Evolutionary conservation across 2,329 filamentous ascomycete genomes (phyloP).

Genomic region (Cladosporium sp.): DNA sequence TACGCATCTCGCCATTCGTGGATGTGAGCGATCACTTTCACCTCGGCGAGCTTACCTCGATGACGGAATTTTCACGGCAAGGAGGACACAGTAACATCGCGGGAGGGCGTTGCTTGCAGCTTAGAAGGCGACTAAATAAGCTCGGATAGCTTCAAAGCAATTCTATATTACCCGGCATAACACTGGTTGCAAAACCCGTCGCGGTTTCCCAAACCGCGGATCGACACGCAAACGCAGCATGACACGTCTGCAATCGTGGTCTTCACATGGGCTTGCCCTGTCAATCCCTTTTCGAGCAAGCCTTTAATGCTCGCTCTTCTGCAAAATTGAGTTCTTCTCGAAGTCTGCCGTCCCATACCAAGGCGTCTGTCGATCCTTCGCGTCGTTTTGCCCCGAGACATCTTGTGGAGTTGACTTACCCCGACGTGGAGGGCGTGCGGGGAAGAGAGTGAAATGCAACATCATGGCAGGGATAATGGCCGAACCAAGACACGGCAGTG

Average conservation of each 20-base stretch:
- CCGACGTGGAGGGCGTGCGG: constrained; percentile 3
- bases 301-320: neutral
- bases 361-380: constrained; percentile 9
- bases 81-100: neutral
- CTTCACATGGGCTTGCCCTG: neutral
- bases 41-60: neutral
- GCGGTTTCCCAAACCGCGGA: neutral
- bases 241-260: neutral
- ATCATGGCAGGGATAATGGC: constrained; percentile 8
- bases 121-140: neutral
- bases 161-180: constrained; percentile 6
- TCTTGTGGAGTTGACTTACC: constrained; percentile 1
- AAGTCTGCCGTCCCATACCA: constrained; percentile 1
- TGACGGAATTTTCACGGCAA: neutral
- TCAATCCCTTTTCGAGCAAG: no score
- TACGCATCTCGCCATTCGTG: no score
- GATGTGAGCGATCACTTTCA: neutral
- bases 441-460: constrained; percentile 10
- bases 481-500: constrained; percentile 3
- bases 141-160: constrained; percentile 5
- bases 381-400: constrained; percentile 5
- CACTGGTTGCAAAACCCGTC: neutral
- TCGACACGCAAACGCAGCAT: neutral
- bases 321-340: constrained; percentile 10
- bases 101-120: no score